These are phyloP conservation scores for Parastagonospora nodorum DNA, from an alignment of 2,329 filamentous ascomycete species.

Conservation along the genomic window DNA sequence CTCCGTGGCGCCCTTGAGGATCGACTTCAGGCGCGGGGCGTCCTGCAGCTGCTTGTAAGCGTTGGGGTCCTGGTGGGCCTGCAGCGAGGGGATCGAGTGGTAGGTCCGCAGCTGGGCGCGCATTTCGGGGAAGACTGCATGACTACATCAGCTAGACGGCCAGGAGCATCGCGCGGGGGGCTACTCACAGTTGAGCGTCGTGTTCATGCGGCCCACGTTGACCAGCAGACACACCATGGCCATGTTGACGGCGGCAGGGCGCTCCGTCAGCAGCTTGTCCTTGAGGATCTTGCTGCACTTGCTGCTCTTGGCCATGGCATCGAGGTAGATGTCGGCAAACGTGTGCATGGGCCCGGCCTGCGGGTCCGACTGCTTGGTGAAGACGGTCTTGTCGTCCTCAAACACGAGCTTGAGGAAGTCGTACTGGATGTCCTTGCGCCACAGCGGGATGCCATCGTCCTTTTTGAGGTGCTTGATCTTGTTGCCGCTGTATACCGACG, in stretches of 20 bases:
- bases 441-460: conserved; percentile 84
- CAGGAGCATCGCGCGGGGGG: neutral
- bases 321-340: conserved; percentile 96
- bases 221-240: conserved; percentile 98
- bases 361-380: conserved; percentile 88
- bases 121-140: conserved; percentile 96
- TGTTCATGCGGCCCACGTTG: conserved; percentile 98
- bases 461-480: conserved; percentile 89
- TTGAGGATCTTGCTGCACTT: conserved; percentile 99
- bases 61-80: conserved; percentile 91
- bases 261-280: conserved; percentile 92
- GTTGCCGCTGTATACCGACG: conserved; percentile 70
- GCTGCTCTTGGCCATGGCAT: conserved; percentile 97
- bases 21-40: conserved; percentile 92
- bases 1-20: conserved; percentile 94
- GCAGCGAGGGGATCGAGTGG: conserved; percentile 94
- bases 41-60: conserved; percentile 98
- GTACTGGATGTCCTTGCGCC: conserved; percentile 86
- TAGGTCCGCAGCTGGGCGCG: conserved; percentile 96
- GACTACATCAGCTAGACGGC: conserved; percentile 17
- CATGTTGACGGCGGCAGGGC: conserved; percentile 93
- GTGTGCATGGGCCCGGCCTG: conserved; percentile 68
- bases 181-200: conserved; percentile 87
- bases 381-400: conserved; percentile 74
- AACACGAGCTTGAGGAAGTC: conserved; percentile 83